These are phyloP conservation scores for Starmera stellimalicola DNA, from an alignment of 1,139 yeast genomes.

Conservation along the genomic window DNA sequence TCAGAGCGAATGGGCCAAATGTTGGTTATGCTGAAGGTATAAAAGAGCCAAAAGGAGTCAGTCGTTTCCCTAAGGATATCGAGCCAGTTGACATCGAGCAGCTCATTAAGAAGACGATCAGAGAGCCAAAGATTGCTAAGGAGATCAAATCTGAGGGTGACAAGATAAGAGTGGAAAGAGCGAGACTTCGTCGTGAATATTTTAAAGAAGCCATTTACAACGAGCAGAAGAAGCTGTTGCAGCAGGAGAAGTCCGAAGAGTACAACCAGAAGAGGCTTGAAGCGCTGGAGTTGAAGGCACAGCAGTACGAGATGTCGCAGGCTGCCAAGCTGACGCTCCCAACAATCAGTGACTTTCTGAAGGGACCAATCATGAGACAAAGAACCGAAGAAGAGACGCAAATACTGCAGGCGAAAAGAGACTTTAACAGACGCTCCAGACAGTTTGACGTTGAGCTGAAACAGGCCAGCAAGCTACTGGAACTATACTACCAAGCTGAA, in stretches of 20 bases:
- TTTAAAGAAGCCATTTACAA: slow-evolving; percentile 54
- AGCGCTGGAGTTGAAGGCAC: slow-evolving; percentile 22
- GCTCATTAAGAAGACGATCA: slow-evolving; percentile 44
- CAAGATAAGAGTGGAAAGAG: slow-evolving; percentile 37
- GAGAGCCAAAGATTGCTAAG: slow-evolving; percentile 19
- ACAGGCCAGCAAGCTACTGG: slow-evolving; percentile 50
- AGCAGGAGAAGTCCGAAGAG: slow-evolving; percentile 21
- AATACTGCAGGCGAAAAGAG: slow-evolving; percentile 40
- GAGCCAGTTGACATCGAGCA: slow-evolving; percentile 50
- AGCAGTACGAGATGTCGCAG: slow-evolving; percentile 27
- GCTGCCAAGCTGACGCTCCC: slow-evolving; percentile 68
- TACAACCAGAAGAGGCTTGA: slow-evolving; percentile 25
- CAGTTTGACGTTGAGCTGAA: slow-evolving; percentile 34
- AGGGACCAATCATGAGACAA: slow-evolving; percentile 61
- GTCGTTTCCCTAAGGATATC: slow-evolving; percentile 44
- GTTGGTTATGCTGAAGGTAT: slow-evolving; percentile 71
- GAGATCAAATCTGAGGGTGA: slow-evolving; percentile 18
- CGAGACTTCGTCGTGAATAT: slow-evolving; percentile 66
- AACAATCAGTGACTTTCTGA: slow-evolving; percentile 58
- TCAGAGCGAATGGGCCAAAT: slow-evolving; percentile 38
- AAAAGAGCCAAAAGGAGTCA: slow-evolving; percentile 60
- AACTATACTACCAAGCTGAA: slow-evolving; percentile 62
- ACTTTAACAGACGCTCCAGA: slow-evolving; percentile 38
- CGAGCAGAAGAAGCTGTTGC: slow-evolving; percentile 45
- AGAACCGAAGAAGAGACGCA: slow-evolving; percentile 61